These are phyloP conservation scores for Lactifluus pinguis DNA, from an alignment of 768 basidiomycete species.

Conservation along the genomic window DNA sequence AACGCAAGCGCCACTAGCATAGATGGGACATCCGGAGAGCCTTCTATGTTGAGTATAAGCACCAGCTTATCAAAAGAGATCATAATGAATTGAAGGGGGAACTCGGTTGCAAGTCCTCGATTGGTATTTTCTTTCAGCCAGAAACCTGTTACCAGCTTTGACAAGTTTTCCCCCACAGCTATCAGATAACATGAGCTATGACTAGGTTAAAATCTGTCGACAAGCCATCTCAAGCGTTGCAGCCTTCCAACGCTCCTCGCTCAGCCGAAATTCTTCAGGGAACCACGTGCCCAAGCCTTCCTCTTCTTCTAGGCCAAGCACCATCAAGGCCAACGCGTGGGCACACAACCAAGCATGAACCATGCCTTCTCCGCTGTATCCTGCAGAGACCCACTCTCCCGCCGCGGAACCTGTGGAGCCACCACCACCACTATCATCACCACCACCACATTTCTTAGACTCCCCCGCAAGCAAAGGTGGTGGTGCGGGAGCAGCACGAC, in stretches of 20 bases:
- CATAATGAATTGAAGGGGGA: too few species aligned
- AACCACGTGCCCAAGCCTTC: constrained; percentile 34
- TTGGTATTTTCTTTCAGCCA: too few species aligned
- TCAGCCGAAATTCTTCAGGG: constrained; percentile 41
- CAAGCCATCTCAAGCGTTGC: constrained; percentile 31
- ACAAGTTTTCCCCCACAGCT: too few species aligned
- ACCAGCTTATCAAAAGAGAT: too few species aligned
- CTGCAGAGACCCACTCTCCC: constrained; percentile 67
- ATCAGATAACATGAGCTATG: too few species aligned
- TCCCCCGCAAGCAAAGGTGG: neutral
- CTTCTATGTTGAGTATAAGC: too few species aligned
- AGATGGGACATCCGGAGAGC: too few species aligned
- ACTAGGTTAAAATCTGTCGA: constrained; percentile 16
- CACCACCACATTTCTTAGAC: neutral
- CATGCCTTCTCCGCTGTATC: constrained; percentile 70
- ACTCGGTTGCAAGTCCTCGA: too few species aligned
- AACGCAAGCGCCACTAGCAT: too few species aligned
- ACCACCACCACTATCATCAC: too few species aligned
- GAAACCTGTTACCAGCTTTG: too few species aligned
- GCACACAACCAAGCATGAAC: constrained; percentile 59
- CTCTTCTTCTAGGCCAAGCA: constrained; percentile 35
- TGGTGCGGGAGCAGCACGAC: constrained; percentile 14
- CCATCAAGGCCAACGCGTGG: constrained; percentile 50
- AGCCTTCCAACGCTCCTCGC: constrained; percentile 39
- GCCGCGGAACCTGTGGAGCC: constrained; percentile 29